These are phyloP conservation scores for Whalleya microplaca DNA, from an alignment of 2,329 filamentous ascomycete species.

Conservation along the genomic window DNA sequence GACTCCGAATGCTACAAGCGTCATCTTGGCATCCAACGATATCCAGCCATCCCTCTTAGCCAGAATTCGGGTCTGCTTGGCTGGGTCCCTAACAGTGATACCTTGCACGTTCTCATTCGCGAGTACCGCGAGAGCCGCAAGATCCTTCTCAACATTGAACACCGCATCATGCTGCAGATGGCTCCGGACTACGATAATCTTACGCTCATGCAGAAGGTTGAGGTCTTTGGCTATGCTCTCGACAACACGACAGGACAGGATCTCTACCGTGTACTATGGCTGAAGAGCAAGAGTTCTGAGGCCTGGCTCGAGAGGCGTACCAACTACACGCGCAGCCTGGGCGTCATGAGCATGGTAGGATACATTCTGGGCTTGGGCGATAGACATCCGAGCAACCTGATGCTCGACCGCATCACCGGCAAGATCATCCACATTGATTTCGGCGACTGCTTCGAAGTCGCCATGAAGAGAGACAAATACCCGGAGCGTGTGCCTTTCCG, in stretches of 20 bases:
- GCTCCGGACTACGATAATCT: conserved; percentile 98
- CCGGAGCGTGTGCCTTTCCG: conserved; percentile 97
- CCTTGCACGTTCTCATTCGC: conserved; percentile 91
- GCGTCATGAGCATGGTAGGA: conserved; percentile 99
- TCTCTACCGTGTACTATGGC: conserved; percentile 95
- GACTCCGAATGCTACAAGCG: conserved; percentile 97
- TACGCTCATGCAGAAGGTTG: conserved; percentile 99
- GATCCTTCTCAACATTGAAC: conserved; percentile 98
- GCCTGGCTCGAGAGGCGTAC: conserved; percentile 96
- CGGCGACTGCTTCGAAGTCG: conserved; percentile 98
- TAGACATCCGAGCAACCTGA: conserved; percentile 94
- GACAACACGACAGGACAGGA: conserved; percentile 99
- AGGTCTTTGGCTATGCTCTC: conserved; percentile 97
- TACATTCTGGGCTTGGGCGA: conserved; percentile 98
- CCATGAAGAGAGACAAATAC: conserved; percentile 99
- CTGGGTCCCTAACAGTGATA: conserved; percentile 98
- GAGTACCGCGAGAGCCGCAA: conserved; percentile 97
- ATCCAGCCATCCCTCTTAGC: conserved; percentile 94
- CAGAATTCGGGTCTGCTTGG: conserved; percentile 94
- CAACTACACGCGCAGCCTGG: conserved; percentile 97
- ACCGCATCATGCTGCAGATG: conserved; percentile 99
- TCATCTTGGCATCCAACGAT: conserved; percentile 93
- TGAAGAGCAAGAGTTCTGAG: conserved; percentile 98
- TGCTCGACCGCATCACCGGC: conserved; percentile 93
- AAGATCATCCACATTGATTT: conserved; percentile 99